These are phyloP conservation scores for Wallacemonas sp. DNA, from an alignment of 208 protist genomes.

Conservation along the genomic window DNA sequence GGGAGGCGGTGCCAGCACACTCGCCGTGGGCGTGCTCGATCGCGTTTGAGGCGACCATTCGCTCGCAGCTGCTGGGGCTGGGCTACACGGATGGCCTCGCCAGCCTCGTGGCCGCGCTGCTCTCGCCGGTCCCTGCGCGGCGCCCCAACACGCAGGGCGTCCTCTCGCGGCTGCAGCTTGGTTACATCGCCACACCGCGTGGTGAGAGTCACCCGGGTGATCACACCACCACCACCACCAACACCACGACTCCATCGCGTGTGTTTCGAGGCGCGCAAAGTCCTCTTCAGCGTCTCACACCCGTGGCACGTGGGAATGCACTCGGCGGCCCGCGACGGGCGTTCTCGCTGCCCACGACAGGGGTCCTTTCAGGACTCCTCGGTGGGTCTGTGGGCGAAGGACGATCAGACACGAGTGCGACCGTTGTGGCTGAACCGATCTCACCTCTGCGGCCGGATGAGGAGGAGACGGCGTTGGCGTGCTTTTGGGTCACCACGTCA, in stretches of 20 bases:
- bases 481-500: background rate
- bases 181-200: background rate
- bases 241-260: background rate
- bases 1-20: background rate
- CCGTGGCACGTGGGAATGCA: too few relatives aligned
- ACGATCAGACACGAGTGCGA: too few relatives aligned
- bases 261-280: too few relatives aligned
- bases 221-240: background rate
- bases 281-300: too few relatives aligned
- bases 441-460: too few relatives aligned
- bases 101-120: slow-evolving; percentile 13
- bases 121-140: slow-evolving; percentile 33
- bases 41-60: background rate
- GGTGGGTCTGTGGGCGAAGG: too few relatives aligned
- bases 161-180: slow-evolving; percentile 22
- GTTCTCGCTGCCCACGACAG: too few relatives aligned
- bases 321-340: too few relatives aligned
- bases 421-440: too few relatives aligned
- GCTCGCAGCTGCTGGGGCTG: background rate
- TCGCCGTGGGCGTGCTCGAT: slow-evolving; percentile 2
- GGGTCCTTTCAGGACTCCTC: too few relatives aligned
- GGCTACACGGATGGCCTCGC: slow-evolving; percentile 27
- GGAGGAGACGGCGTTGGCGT: background rate
- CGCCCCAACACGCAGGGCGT: slow-evolving; percentile 23
- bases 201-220: background rate